Evolutionary conservation across 257 asterid genomes (phyloP).

Genomic region (Marsdenia floribunda): DNA sequence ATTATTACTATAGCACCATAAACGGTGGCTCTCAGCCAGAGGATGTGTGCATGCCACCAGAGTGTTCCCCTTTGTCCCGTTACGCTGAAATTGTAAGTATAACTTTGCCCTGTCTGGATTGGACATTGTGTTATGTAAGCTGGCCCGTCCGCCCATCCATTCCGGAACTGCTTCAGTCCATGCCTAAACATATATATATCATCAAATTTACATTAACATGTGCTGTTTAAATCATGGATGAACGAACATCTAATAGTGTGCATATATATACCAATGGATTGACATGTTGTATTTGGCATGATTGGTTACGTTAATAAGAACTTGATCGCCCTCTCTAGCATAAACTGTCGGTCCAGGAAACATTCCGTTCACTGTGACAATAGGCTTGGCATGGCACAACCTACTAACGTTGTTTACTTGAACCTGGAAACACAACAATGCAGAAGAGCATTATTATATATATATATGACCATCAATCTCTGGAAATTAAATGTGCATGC

Average conservation of each 20-base stretch:
- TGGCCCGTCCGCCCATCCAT: conserved; percentile 47
- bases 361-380: conserved; percentile 61
- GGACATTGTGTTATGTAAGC: conserved; percentile 72
- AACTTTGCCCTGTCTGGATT: conserved; percentile 48
- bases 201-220: neutral
- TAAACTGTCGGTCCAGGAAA: conserved; percentile 39
- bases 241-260: neutral
- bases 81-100: conserved; percentile 34
- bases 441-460: neutral
- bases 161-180: conserved; percentile 59
- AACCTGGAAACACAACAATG: conserved; percentile 30
- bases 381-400: conserved; percentile 57
- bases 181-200: conserved; percentile 41
- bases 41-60: conserved; percentile 54
- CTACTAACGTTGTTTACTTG: conserved; percentile 60
- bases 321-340: conserved; percentile 50
- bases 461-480: too few species aligned
- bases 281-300: conserved; percentile 66
- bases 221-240: neutral
- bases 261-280: conserved; percentile 45
- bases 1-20: conserved; percentile 30
- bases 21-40: conserved; percentile 65
- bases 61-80: conserved; percentile 48
- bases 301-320: conserved; percentile 54
- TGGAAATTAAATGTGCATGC: too few species aligned